Evolutionary conservation across 2,329 filamentous ascomycete genomes (phyloP).

Genomic region (Pseudogymnoascus destructans): DNA sequence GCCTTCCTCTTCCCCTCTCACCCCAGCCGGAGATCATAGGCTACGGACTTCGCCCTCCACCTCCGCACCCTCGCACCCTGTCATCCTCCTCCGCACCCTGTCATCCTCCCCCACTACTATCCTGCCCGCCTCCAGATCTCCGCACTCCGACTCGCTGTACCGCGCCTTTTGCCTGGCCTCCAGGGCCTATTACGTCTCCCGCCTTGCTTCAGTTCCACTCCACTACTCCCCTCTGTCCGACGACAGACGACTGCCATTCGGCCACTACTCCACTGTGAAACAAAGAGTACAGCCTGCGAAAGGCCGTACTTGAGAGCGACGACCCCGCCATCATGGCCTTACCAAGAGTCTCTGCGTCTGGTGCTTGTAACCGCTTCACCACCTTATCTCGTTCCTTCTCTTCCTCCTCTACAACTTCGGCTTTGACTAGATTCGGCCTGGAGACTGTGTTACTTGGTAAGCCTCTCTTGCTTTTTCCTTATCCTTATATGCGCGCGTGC

Average conservation of each 20-base stretch:
- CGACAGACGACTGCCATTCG: background rate
- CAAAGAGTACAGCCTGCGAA: background rate
- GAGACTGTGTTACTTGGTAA: background rate
- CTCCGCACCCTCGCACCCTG: slow-evolving; percentile 16
- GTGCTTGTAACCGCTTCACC: slow-evolving; percentile 5
- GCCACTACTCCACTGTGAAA: background rate
- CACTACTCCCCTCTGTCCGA: background rate
- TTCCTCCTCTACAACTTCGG: background rate
- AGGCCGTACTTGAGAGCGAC: background rate
- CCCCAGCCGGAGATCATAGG: slow-evolving; percentile 1
- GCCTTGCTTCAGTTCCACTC: background rate
- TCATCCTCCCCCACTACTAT: slow-evolving; percentile 25
- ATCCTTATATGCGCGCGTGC: background rate
- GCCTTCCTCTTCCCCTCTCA: background rate
- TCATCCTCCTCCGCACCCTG: slow-evolving; percentile 22
- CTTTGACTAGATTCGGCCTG: background rate
- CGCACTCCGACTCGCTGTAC: background rate
- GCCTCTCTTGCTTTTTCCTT: slow-evolving; percentile 5
- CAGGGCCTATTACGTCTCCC: background rate
- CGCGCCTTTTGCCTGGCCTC: background rate
- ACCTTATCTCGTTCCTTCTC: background rate
- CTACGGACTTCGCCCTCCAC: slow-evolving; percentile 12
- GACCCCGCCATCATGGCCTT: slow-evolving; percentile 3
- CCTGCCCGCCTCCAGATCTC: slow-evolving; percentile 5
- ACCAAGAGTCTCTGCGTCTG: background rate